A percentile compares a stretch with the other conserved stretches of the same genome.
Conservation (phyloP, 2,329 filamentous ascomycete genomes). For the Emericellopsis cladophorae region DNA sequence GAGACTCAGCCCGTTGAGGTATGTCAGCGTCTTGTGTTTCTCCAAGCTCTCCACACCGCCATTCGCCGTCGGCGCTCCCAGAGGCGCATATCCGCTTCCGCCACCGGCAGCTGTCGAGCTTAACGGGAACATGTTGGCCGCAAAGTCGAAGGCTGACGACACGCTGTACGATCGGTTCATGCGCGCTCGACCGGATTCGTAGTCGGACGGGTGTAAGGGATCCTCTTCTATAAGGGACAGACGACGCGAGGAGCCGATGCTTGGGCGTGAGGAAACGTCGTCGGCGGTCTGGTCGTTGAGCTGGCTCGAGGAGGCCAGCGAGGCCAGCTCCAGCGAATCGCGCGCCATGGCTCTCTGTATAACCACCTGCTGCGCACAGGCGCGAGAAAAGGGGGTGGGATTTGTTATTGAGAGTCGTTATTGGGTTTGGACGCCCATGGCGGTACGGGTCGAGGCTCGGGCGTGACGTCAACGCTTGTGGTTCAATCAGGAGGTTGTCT, state of each 20-base stretch:
- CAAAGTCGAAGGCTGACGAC: conserved; percentile 89
- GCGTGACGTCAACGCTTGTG: too few species aligned
- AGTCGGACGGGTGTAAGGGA: conserved; percentile 46
- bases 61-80: conserved; percentile 65
- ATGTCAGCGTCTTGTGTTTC: conserved; percentile 92
- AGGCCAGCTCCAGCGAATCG: conserved; percentile 94
- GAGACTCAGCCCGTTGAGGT: conserved; percentile 81
- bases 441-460: too few species aligned
- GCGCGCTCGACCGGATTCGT: conserved; percentile 18
- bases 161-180: conserved; percentile 68
- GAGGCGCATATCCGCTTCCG: conserved; percentile 67
- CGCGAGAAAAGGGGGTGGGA: too few species aligned
- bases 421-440: too few species aligned
- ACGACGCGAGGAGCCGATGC: conserved; percentile 81
- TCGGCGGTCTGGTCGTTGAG: conserved; percentile 36
- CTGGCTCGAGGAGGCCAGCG: conserved; percentile 71
- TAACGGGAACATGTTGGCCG: conserved; percentile 82
- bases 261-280: conserved; percentile 65
- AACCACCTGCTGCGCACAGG: too few species aligned
- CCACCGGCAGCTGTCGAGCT: conserved; percentile 61
- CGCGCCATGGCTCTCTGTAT: conserved; percentile 24
- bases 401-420: too few species aligned
- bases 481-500: too few species aligned
- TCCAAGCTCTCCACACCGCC: conserved; percentile 60
- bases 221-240: conserved; percentile 77